Conservation (phyloP, 306 rosid genomes). For the Arachis hypogaea region DNA sequence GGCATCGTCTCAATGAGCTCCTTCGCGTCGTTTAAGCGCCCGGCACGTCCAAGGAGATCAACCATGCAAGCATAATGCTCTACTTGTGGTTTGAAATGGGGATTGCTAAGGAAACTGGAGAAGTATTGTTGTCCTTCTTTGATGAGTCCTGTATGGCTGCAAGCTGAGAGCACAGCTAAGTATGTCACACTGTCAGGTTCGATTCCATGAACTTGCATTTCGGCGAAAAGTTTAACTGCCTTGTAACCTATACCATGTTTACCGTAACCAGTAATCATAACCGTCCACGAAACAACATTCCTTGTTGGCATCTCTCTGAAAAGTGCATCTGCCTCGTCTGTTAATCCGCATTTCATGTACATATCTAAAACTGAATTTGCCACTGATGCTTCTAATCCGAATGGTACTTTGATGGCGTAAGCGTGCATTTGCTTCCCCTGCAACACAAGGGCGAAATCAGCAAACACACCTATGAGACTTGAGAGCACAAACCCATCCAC, state of each 20-base stretch:
- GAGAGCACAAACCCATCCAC: constrained; percentile 66
- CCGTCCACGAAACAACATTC: constrained; percentile 71
- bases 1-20: constrained; percentile 61
- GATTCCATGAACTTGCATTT: constrained; percentile 48
- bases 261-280: constrained; percentile 72
- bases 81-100: constrained; percentile 41
- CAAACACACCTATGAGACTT: constrained; percentile 61
- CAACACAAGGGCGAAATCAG: constrained; percentile 61
- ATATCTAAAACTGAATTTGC: constrained; percentile 65
- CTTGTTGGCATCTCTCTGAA: constrained; percentile 47
- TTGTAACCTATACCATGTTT: constrained; percentile 65
- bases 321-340: constrained; percentile 53
- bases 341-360: constrained; percentile 70
- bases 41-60: constrained; percentile 70
- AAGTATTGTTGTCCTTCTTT: constrained; percentile 59
- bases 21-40: constrained; percentile 57
- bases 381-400: constrained; percentile 60
- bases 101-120: constrained; percentile 47
- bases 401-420: constrained; percentile 56
- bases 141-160: constrained; percentile 67
- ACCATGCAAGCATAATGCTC: constrained; percentile 76
- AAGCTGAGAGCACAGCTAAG: constrained; percentile 70
- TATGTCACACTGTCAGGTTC: constrained; percentile 61
- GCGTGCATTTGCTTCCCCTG: constrained; percentile 76
- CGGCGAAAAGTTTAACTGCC: constrained; percentile 51